Conservation (phyloP, 768 basidiomycete genomes). For the Leccinum variicolor region DNA sequence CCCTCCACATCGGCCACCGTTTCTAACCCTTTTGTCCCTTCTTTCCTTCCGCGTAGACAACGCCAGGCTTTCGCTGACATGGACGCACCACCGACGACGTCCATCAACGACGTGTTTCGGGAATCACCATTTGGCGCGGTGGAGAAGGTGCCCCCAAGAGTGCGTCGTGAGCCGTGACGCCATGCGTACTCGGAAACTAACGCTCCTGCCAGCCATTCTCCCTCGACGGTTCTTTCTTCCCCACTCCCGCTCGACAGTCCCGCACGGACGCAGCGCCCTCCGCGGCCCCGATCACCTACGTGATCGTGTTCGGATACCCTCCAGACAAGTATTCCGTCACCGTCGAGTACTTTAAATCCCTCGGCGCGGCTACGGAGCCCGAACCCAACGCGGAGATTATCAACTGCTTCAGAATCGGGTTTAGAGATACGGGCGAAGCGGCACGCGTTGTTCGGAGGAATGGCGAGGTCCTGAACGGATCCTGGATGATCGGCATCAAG, state of each 20-base stretch:
- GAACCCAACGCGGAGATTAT: constrained; percentile 64
- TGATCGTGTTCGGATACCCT: constrained; percentile 90
- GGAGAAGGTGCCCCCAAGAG: constrained; percentile 20
- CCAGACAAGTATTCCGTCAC: constrained; percentile 70
- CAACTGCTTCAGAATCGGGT: constrained; percentile 84
- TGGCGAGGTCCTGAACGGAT: constrained; percentile 71
- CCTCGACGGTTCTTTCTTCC: constrained; percentile 16
- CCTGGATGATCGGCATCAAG: constrained; percentile 84
- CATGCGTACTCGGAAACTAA: neutral
- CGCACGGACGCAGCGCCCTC: constrained; percentile 28
- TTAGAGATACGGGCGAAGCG: constrained; percentile 66
- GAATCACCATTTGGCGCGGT: constrained; percentile 38
- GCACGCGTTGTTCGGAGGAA: constrained; percentile 77
- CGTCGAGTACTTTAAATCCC: constrained; percentile 68
- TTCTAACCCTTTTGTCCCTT: constrained; percentile 1
- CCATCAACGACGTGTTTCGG: constrained; percentile 72
- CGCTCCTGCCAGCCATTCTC: constrained; percentile 17
- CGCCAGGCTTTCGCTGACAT: constrained; percentile 66
- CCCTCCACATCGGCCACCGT: neutral
- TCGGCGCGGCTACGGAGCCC: constrained; percentile 69
- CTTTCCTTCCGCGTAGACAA: constrained; percentile 36
- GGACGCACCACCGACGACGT: constrained; percentile 76
- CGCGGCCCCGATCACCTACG: constrained; percentile 47
- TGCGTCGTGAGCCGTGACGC: constrained; percentile 2
- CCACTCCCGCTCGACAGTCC: constrained; percentile 12